A percentile compares a stretch with the other conserved stretches of the same genome.
Evolutionary conservation across 768 basidiomycete genomes (phyloP).

Genomic region (Suillus occidentalis): DNA sequence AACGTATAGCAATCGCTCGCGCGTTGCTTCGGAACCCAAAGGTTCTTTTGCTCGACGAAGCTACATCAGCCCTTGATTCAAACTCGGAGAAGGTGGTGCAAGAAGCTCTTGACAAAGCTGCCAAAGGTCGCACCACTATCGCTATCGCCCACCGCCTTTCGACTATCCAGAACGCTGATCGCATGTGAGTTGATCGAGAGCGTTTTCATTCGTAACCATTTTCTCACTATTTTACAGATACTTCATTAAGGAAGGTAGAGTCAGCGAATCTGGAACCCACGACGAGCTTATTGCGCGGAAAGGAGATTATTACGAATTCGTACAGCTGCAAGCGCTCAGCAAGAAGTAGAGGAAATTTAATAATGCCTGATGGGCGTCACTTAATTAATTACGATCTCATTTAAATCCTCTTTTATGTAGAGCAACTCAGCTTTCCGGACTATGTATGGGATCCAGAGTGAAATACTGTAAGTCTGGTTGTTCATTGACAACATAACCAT

Average conservation of each 20-base stretch:
- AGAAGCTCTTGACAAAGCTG: constrained; percentile 87
- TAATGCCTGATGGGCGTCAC: not conserved
- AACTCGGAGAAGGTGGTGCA: constrained; percentile 95
- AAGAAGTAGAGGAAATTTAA: constrained; percentile 25
- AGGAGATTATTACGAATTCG: constrained; percentile 82
- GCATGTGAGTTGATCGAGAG: constrained; percentile 59
- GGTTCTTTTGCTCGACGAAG: constrained; percentile 86
- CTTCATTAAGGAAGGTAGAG: constrained; percentile 84
- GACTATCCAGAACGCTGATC: constrained; percentile 91
- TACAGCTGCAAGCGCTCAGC: constrained; percentile 77
- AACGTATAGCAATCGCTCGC: constrained; percentile 83
- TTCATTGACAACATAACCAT: not conserved
- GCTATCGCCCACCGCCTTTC: constrained; percentile 94
- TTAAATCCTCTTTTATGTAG: not conserved
- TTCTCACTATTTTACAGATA: constrained; percentile 48
- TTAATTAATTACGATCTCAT: not conserved
- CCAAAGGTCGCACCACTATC: constrained; percentile 90
- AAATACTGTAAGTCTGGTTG: not conserved
- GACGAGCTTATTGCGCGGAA: constrained; percentile 67
- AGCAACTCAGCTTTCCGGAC: not conserved
- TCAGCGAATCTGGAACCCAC: constrained; percentile 87
- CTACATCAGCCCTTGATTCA: constrained; percentile 88
- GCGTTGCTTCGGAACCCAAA: constrained; percentile 88
- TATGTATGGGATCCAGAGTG: not conserved
- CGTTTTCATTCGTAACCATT: not conserved